Evolutionary conservation across 1,139 yeast genomes (phyloP).

Genomic region (Pichia sp.): DNA sequence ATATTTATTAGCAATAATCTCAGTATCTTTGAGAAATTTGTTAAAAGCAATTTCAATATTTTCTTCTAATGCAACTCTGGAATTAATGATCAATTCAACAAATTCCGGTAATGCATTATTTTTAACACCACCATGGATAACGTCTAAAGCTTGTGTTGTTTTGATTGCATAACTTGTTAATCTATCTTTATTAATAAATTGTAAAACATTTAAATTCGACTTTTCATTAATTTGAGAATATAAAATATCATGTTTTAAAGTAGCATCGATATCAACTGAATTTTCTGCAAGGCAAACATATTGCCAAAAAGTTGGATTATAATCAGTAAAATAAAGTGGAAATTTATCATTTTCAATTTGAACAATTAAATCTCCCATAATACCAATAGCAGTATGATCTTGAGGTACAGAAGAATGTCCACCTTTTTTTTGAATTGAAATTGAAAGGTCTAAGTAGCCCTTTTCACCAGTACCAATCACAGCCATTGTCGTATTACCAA

Average conservation of each 20-base stretch:
- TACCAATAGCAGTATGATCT: constrained; percentile 42
- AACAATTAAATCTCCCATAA: constrained; percentile 37
- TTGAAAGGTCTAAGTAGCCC: constrained; percentile 37
- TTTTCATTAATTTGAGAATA: constrained; percentile 33
- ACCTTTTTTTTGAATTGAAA: constrained; percentile 40
- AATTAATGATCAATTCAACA: constrained; percentile 39
- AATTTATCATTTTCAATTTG: constrained; percentile 36
- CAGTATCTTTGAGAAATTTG: constrained; percentile 28
- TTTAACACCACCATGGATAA: constrained; percentile 63
- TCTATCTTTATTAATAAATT: constrained; percentile 29
- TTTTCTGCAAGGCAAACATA: constrained; percentile 43
- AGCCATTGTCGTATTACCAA: constrained; percentile 35
- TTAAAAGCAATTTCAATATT: constrained; percentile 30
- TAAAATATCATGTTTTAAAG: constrained; percentile 35
- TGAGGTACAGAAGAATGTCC: constrained; percentile 49
- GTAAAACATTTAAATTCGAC: constrained; percentile 35
- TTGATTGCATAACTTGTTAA: constrained; percentile 41
- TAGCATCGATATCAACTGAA: constrained; percentile 28
- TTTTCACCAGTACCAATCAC: constrained; percentile 45
- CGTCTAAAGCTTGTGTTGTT: constrained; percentile 67
- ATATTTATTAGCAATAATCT: constrained; percentile 38
- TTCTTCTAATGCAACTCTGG: constrained; percentile 30
- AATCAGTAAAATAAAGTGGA: constrained; percentile 33
- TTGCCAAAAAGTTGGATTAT: constrained; percentile 38
- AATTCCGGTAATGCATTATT: constrained; percentile 71